Conservation (phyloP, 2,329 filamentous ascomycete genomes). For the Lasiodiplodia theobromae region DNA sequence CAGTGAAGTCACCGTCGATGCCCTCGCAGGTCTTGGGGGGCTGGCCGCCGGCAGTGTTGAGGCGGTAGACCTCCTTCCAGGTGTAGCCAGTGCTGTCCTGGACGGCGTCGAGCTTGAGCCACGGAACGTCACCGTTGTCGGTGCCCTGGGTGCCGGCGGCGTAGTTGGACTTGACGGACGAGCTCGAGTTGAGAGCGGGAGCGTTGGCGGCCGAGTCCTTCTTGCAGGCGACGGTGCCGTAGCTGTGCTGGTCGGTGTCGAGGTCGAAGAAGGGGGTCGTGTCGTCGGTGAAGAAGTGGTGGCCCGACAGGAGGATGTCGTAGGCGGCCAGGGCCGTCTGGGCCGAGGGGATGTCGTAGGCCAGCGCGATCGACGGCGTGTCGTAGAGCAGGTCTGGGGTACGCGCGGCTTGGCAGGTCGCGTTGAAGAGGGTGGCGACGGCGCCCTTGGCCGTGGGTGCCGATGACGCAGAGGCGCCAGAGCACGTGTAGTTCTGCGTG, state of each 20-base stretch:
- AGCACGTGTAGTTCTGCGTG: constrained; percentile 93
- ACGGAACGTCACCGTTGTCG: constrained; percentile 71
- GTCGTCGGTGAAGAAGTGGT: constrained; percentile 79
- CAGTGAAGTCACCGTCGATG: constrained; percentile 67
- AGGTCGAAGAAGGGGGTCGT: constrained; percentile 84
- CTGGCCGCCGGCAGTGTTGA: constrained; percentile 83
- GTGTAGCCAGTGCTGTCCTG: constrained; percentile 52
- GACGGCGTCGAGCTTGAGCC: constrained; percentile 73
- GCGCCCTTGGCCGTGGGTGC: constrained; percentile 74
- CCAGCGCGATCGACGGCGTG: constrained; percentile 72
- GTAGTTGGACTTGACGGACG: constrained; percentile 51
- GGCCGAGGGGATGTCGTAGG: constrained; percentile 63
- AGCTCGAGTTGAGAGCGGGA: constrained; percentile 52
- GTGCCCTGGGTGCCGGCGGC: constrained; percentile 37
- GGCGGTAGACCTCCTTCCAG: constrained; percentile 79
- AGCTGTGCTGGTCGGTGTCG: constrained; percentile 59
- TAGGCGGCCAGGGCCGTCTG: constrained; percentile 58
- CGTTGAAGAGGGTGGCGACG: constrained; percentile 85
- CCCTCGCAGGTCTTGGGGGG: constrained; percentile 76
- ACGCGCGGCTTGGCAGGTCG: constrained; percentile 76
- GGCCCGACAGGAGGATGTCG: constrained; percentile 71
- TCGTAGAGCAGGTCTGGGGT: constrained; percentile 70
- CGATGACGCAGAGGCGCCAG: constrained; percentile 62
- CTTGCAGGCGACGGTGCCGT: constrained; percentile 68
- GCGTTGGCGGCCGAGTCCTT: constrained; percentile 70